A percentile compares a stretch with the other conserved stretches of the same genome.
Conservation (phyloP, 2,329 filamentous ascomycete species). For the Thyridium curvatum region DNA sequence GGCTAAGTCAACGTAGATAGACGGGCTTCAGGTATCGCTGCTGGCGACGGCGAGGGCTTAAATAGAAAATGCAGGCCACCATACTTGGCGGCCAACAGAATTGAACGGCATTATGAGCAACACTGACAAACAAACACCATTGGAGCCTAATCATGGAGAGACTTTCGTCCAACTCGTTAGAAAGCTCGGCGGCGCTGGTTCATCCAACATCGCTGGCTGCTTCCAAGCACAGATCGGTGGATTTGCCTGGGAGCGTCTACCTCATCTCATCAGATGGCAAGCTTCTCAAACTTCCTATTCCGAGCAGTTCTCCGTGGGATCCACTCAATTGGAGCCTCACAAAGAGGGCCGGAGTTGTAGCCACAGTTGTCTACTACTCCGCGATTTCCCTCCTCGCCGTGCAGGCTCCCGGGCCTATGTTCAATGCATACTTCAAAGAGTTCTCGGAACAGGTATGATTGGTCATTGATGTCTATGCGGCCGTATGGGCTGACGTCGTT, state of each 20-base stretch:
- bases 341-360: slow-evolving; percentile 11
- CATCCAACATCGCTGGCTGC: no score
- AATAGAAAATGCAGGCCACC: no score
- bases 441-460: slow-evolving; percentile 12
- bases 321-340: slow-evolving; percentile 19
- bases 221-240: no score
- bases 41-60: no score
- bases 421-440: slow-evolving; percentile 9
- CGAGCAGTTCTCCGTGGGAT: slow-evolving; percentile 19
- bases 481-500: background rate
- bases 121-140: no score
- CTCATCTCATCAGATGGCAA: slow-evolving; percentile 23
- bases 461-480: rapidly evolving
- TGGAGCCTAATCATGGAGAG: no score
- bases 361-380: slow-evolving; percentile 11
- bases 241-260: slow-evolving; percentile 19
- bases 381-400: slow-evolving; percentile 13
- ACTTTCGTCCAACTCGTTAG: no score
- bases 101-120: no score
- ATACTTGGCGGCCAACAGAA: no score
- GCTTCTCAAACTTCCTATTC: slow-evolving; percentile 22
- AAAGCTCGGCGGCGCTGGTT: no score
- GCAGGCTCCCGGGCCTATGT: slow-evolving; percentile 15
- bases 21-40: no score
- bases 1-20: no score